phyloP scores from a whole-genome alignment of 108 stramenopile genomes.

The Cylindrotheca closterium region DNA sequence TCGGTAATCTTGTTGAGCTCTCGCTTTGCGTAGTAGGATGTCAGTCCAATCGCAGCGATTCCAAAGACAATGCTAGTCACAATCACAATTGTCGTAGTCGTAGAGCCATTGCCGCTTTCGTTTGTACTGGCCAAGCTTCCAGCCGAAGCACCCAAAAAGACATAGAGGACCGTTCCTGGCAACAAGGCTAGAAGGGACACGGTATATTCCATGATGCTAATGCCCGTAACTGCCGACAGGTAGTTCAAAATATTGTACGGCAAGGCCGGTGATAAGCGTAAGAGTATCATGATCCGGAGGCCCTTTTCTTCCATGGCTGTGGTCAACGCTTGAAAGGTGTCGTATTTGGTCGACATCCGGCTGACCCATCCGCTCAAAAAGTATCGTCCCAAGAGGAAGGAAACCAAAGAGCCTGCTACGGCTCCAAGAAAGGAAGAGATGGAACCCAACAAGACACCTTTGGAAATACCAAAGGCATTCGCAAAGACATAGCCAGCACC shows the following conservation, averaged over 20 bases:
- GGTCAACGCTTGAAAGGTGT: constrained; percentile 55
- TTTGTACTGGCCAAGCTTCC: constrained; percentile 50
- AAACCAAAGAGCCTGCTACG: constrained; percentile 38
- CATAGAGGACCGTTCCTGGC: constrained; percentile 73
- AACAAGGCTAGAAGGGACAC: constrained; percentile 60
- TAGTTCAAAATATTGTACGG: constrained; percentile 72
- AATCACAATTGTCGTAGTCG: constrained; percentile 31
- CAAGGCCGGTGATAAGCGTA: constrained; percentile 61
- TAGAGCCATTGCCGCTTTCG: constrained; percentile 14
- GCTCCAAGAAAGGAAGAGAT: constrained; percentile 64
- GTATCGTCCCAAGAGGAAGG: constrained; percentile 69
- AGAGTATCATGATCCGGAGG: constrained; percentile 56
- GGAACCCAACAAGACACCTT: constrained; percentile 52
- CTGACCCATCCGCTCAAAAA: constrained; percentile 57
- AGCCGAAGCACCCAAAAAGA: constrained; percentile 75
- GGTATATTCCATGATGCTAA: constrained; percentile 44
- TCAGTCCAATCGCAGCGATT: constrained; percentile 48
- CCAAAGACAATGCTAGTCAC: constrained; percentile 63
- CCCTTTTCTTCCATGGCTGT: constrained; percentile 61
- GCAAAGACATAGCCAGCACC: constrained; percentile 77
- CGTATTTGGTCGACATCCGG: constrained; percentile 43
- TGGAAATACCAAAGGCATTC: constrained; percentile 53
- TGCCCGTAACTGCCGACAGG: constrained; percentile 44
- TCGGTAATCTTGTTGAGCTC: constrained; percentile 59
- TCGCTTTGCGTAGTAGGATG: constrained; percentile 69